These are phyloP conservation scores for Mortierella antarctica DNA, from an alignment of 192 early-diverging fungal species.

Conservation along the genomic window DNA sequence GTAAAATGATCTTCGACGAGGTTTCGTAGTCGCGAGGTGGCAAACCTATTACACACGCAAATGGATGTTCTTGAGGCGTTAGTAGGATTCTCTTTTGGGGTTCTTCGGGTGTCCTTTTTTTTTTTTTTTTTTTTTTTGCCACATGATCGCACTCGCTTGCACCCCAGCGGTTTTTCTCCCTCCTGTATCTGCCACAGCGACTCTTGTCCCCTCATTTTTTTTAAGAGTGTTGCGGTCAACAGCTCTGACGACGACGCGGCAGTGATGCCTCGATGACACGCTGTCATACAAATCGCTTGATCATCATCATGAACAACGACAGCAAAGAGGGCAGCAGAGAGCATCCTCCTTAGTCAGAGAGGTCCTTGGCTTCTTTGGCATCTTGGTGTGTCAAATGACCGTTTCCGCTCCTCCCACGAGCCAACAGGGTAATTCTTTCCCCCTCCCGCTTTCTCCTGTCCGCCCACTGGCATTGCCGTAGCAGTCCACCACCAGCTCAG, in stretches of 20 bases:
- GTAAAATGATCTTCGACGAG: constrained; percentile 71
- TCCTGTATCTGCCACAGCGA: not conserved
- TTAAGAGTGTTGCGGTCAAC: not conserved
- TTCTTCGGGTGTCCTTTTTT: not conserved
- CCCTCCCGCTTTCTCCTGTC: too few species aligned
- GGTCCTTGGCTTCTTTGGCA: too few species aligned
- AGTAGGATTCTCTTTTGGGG: not conserved
- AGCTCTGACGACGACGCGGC: constrained; percentile 11
- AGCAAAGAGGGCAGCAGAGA: too few species aligned
- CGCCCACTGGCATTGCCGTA: too few species aligned
- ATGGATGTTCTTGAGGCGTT: not conserved
- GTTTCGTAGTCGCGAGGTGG: constrained; percentile 64
- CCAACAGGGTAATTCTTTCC: too few species aligned
- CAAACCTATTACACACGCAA: constrained; percentile 53
- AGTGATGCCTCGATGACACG: constrained; percentile 3
- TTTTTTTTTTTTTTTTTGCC: not conserved
- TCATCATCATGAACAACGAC: not conserved
- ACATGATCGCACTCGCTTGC: constrained; percentile 1
- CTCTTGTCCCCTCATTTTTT: not conserved
- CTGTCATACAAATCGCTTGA: not conserved
- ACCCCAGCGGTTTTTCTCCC: not conserved
- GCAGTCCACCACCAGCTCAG: too few species aligned
- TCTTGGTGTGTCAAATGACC: too few species aligned
- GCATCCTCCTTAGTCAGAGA: too few species aligned
- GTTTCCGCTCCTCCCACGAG: too few species aligned